These are phyloP conservation scores for Aspergillus pseudonomiae DNA, from an alignment of 2,329 filamentous ascomycete genomes.

Conservation along the genomic window DNA sequence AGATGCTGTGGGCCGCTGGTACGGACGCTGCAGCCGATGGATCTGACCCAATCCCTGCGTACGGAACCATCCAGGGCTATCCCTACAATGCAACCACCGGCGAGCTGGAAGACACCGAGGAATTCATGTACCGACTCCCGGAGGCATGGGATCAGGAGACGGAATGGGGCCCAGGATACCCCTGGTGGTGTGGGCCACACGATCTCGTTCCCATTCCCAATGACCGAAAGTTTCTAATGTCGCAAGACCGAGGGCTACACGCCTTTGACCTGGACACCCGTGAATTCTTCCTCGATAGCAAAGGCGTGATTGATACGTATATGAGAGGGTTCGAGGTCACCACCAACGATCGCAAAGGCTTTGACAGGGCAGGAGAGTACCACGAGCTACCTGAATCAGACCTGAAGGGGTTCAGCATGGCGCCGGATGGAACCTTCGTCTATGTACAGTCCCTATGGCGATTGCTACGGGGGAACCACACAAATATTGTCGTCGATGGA, in stretches of 20 bases:
- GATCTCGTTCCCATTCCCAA: conserved; percentile 30
- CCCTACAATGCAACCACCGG: conserved; percentile 25
- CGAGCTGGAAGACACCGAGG: conserved; percentile 18
- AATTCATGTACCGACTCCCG: conserved; percentile 17
- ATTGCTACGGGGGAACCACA: conserved; percentile 24
- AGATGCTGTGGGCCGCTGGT: conserved; percentile 27
- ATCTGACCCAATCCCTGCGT: conserved; percentile 23
- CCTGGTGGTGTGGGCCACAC: conserved; percentile 29
- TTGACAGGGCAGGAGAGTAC: conserved; percentile 19
- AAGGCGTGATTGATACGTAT: conserved; percentile 22
- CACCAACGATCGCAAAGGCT: conserved; percentile 25
- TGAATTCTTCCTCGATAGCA: conserved; percentile 16
- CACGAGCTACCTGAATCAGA: conserved; percentile 27
- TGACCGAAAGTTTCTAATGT: conserved; percentile 27
- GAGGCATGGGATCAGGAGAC: conserved; percentile 20
- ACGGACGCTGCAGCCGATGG: conserved; percentile 30
- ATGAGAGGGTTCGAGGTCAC: conserved; percentile 30
- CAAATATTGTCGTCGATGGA: conserved; percentile 25
- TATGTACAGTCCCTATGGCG: conserved; percentile 29
- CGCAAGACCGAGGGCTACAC: conserved; percentile 25
- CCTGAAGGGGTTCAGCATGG: conserved; percentile 29
- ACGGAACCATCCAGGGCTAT: conserved; percentile 25
- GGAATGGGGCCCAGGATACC: conserved; percentile 28
- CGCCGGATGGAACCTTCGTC: conserved; percentile 26
- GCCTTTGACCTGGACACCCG: conserved; percentile 25